Base-by-base conservation (phyloP, 2,329 filamentous ascomycete genomes). In the Xylariomycetidae sp. region DNA sequence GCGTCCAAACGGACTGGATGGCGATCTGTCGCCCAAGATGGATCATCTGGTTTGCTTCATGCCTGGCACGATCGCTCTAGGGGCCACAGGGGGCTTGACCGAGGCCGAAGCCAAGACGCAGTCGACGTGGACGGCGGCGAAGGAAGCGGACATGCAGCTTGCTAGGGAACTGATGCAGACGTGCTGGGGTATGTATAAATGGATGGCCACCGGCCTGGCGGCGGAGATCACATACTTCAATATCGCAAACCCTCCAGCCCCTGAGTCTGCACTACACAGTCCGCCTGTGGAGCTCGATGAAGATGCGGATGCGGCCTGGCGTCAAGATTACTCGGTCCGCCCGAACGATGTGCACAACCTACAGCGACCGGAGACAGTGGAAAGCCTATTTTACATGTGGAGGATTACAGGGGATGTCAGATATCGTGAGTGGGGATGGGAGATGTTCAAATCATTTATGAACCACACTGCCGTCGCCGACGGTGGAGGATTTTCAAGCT, bases 381-480 rank as follows among this genome's bases (percentile, higher is more conserved):
- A 98, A 66, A 89, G 82, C 39, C 67, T 98, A 41, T 89, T 98
- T 54, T 95, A 97, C 66, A 94, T 98, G 88, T 98, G 90, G 85
- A 82, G 92, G 42, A 94, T 98, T 59, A 98, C 92, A 1, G 87
- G 85, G 16, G 89, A 98, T 42, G 69, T 77, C 25, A 82, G 80
- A 45, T 98, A 98, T 62, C 78, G 92, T 16, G 80, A 96, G 51
- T 97, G 90, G 90, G 92, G 92, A 11, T 98, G 92, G 92, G 83
- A 95, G 49, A 97, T 98, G 82, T 98, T 98, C 66, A 81, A 87
- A 57, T 80, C 83, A 1, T 98, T 98, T 57, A 72, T 90, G 61
- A 82, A 88, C 51, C 75, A 95, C 61, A 94, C 87, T 1, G 78
- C 84, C 6, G 83, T 95, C 3, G 71, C 77, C 27, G 82, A 89